Conservation (phyloP, 306 rosid genomes). For the Prunus persica region Prunus_persica_NCBIv2 NC_034011.1:20992501-20993000, state of each 20-base stretch:
- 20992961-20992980: slow-evolving; percentile 98
- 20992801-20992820: slow-evolving; percentile 76
- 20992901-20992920: slow-evolving; percentile 80
- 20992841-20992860: slow-evolving; percentile 95
- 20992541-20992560: slow-evolving; percentile 87
- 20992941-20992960: slow-evolving; percentile 94
- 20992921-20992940: slow-evolving; percentile 99
- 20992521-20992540: slow-evolving; percentile 78
- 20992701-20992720: slow-evolving; percentile 84
- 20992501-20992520: slow-evolving; percentile 78
- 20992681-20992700: slow-evolving; percentile 76
- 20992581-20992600: slow-evolving; percentile 70
- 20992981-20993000: slow-evolving; percentile 97
- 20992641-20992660: slow-evolving; percentile 75
- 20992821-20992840: slow-evolving; percentile 81
- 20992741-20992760: slow-evolving; percentile 92
- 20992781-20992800: slow-evolving; percentile 93
- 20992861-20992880: slow-evolving; percentile 91
- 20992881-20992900: slow-evolving; percentile 92
- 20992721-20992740: slow-evolving; percentile 83
- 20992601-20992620: slow-evolving; percentile 80
- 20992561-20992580: slow-evolving; percentile 79
- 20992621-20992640: slow-evolving; percentile 81
- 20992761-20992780: slow-evolving; percentile 91
- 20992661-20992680: slow-evolving; percentile 85